Evolutionary conservation across 176 grass and related monocot species (phyloP).

Genomic region (maize (Zea mays)): DNA sequence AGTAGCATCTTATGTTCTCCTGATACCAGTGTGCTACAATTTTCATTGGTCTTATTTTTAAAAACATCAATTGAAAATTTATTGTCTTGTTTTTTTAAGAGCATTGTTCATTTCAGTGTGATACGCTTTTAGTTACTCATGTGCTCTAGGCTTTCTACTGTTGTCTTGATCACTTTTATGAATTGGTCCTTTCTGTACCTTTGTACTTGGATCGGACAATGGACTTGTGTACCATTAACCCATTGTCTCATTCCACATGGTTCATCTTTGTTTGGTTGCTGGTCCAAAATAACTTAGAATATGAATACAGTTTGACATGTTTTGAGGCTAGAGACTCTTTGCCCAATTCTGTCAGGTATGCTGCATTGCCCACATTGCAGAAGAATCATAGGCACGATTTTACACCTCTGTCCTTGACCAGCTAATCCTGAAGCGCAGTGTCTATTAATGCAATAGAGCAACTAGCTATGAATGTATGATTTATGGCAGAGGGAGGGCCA

Average conservation of each 20-base stretch:
- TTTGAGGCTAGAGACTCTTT: neutral
- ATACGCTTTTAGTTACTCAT: neutral
- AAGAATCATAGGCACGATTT: neutral
- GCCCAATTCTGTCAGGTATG: neutral
- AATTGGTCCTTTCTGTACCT: neutral
- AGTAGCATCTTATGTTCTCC: constrained; percentile 11
- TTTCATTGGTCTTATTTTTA: neutral
- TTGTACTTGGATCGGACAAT: neutral
- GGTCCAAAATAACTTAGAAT: neutral
- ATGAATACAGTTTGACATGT: neutral
- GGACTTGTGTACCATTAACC: neutral
- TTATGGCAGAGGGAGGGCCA: neutral
- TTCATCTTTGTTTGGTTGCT: neutral
- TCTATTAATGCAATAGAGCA: neutral
- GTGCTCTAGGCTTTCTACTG: neutral
- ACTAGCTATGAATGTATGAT: neutral
- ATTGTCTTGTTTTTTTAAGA: neutral
- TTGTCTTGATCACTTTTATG: neutral
- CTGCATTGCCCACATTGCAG: neutral
- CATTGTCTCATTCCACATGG: neutral
- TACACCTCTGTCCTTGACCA: neutral
- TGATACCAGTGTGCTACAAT: neutral
- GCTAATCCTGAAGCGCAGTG: neutral
- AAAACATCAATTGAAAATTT: neutral
- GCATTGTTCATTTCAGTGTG: neutral